A percentile compares a stretch with the other conserved stretches of the same genome.
phyloP scores from a whole-genome alignment of 805 yeast genomes.

The Yamadazyma akitaensis region DNA sequence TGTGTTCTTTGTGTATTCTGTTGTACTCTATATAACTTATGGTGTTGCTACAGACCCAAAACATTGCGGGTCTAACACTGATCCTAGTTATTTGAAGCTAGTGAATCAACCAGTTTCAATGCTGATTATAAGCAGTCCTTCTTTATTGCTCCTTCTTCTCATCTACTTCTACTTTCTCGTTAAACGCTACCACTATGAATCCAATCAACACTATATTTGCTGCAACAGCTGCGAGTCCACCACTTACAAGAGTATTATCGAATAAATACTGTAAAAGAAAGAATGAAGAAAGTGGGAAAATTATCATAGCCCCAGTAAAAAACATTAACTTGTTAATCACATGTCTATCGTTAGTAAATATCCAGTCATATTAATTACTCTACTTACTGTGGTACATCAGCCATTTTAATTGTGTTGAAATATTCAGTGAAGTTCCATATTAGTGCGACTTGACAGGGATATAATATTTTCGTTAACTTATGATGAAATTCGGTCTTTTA shows the following conservation, averaged over 20 bases:
- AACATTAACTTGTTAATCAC: constrained; percentile 67
- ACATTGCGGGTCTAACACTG: no score
- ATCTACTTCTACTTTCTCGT: constrained; percentile 50
- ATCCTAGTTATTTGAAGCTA: not conserved
- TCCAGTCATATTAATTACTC: not conserved
- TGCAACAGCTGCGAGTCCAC: constrained; percentile 74
- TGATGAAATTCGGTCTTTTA: not conserved
- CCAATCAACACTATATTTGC: constrained; percentile 75
- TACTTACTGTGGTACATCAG: constrained; percentile 43
- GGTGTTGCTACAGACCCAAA: no score
- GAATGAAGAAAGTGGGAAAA: constrained; percentile 62
- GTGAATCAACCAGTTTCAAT: not conserved
- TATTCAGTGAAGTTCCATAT: constrained; percentile 15
- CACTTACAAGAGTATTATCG: constrained; percentile 62
- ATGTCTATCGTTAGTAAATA: constrained; percentile 34
- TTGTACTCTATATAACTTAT: no score
- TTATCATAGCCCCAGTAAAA: constrained; percentile 75
- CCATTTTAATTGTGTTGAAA: constrained; percentile 11
- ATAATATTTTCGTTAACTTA: not conserved
- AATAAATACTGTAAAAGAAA: constrained; percentile 48
- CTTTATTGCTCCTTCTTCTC: constrained; percentile 31
- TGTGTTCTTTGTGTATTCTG: no score
- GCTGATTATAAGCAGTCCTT: not conserved
- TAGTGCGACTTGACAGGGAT: constrained; percentile 14
- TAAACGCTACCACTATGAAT: constrained; percentile 70